phyloP scores from a whole-genome alignment of 345 rosid species.

The Jatropha curcas region DNA sequence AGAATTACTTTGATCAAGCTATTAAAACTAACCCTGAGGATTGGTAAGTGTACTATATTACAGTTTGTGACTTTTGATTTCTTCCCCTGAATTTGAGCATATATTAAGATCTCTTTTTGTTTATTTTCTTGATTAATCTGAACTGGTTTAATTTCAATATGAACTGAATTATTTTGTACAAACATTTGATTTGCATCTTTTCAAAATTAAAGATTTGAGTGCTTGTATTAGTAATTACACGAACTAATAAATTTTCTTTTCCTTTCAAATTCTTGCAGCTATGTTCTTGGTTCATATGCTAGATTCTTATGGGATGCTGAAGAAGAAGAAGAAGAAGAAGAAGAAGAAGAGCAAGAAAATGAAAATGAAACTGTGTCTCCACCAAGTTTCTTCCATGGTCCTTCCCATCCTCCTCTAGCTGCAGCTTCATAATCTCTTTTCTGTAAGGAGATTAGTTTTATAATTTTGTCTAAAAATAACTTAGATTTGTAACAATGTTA shows the following conservation, averaged over 20 bases:
- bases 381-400: conserved; percentile 30
- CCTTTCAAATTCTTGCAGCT: conserved; percentile 35
- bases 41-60: no score
- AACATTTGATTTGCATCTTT: no score
- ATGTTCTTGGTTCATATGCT: conserved; percentile 72
- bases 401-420: conserved; percentile 29
- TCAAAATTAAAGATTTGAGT: background rate
- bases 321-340: conserved; percentile 44
- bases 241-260: conserved; percentile 11
- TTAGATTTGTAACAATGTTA: conserved; percentile 10
- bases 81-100: no score
- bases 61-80: background rate
- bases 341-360: conserved; percentile 35
- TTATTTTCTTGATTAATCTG: background rate
- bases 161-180: no score
- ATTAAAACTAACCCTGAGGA: conserved; percentile 57
- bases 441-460: background rate
- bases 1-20: conserved; percentile 59
- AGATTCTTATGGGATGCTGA: conserved; percentile 70
- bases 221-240: background rate
- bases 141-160: no score
- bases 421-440: conserved; percentile 26
- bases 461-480: background rate
- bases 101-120: background rate
- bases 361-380: conserved; percentile 18